These are phyloP conservation scores for Passiflora organensis DNA, from an alignment of 345 rosid genomes.

Conservation along the genomic window DNA sequence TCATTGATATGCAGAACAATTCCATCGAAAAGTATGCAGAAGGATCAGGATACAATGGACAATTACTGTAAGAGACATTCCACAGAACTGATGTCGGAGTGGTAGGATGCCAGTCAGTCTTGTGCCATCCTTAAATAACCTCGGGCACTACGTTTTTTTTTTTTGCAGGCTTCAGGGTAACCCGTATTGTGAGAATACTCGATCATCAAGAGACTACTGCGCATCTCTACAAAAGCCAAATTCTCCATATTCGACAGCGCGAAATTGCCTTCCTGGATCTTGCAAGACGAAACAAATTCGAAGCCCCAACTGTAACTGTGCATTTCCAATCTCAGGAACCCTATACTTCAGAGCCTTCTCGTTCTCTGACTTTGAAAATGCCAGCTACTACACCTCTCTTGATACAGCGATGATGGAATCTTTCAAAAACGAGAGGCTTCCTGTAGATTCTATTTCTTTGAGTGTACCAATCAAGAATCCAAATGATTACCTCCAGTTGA, in stretches of 20 bases:
- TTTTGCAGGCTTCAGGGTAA: constrained; percentile 2
- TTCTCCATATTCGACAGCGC: neutral
- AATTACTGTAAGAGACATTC: neutral
- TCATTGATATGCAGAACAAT: constrained; percentile 8
- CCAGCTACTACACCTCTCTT: neutral
- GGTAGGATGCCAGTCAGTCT: too few species aligned
- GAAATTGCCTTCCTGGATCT: neutral
- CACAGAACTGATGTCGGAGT: too few species aligned
- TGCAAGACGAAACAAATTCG: neutral
- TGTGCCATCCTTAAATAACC: neutral
- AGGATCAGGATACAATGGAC: neutral
- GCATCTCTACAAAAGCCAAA: neutral
- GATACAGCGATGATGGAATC: neutral
- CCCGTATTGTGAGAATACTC: neutral
- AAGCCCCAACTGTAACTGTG: constrained; percentile 8
- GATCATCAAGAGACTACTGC: neutral
- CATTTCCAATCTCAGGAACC: constrained; percentile 4
- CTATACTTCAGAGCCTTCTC: neutral
- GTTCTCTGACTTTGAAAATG: constrained; percentile 3
- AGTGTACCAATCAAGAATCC: neutral
- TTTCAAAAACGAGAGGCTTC: neutral
- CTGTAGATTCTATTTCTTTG: constrained; percentile 7
- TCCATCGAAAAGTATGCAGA: neutral
- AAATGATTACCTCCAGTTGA: neutral
- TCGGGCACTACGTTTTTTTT: too few species aligned